A percentile compares a stretch with the other conserved stretches of the same genome.
Evolutionary conservation across 179 eudicot species (phyloP).

Genomic region (Spinacia oleracea): DNA sequence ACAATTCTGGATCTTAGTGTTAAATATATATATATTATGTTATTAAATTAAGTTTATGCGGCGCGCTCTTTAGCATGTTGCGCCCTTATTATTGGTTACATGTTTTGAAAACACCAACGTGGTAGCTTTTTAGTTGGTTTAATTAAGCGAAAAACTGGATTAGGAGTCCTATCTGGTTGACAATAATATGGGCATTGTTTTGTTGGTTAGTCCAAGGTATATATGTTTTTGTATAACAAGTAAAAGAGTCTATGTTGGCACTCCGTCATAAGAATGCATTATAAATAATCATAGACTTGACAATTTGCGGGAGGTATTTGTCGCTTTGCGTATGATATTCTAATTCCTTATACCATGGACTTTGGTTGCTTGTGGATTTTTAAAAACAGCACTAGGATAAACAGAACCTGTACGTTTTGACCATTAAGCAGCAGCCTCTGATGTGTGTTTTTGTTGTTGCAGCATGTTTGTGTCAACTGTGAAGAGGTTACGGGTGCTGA

Average conservation of each 20-base stretch:
- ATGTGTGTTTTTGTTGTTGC: slow-evolving; percentile 28
- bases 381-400: slow-evolving; percentile 13
- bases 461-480: slow-evolving; percentile 92
- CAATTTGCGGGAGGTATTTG: slow-evolving; percentile 6
- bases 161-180: slow-evolving; percentile 30
- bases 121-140: slow-evolving; percentile 14
- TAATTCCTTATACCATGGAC: slow-evolving; percentile 19
- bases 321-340: slow-evolving; percentile 22
- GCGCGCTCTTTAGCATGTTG: not conserved
- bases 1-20: slow-evolving; percentile 16
- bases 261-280: slow-evolving; percentile 7
- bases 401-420: slow-evolving; percentile 16
- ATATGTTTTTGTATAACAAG: slow-evolving; percentile 12
- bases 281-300: slow-evolving; percentile 20
- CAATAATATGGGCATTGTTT: slow-evolving; percentile 28
- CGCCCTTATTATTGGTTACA: slow-evolving; percentile 12
- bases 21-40: slow-evolving; percentile 5
- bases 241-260: slow-evolving; percentile 29
- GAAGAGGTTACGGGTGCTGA: slow-evolving; percentile 88
- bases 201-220: slow-evolving; percentile 33
- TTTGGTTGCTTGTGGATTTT: slow-evolving; percentile 13
- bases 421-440: slow-evolving; percentile 22
- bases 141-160: slow-evolving; percentile 25
- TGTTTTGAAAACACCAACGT: slow-evolving; percentile 9
- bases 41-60: not conserved